Conservation (phyloP, 2,329 filamentous ascomycete species). For the Fusarium palustre region DNA sequence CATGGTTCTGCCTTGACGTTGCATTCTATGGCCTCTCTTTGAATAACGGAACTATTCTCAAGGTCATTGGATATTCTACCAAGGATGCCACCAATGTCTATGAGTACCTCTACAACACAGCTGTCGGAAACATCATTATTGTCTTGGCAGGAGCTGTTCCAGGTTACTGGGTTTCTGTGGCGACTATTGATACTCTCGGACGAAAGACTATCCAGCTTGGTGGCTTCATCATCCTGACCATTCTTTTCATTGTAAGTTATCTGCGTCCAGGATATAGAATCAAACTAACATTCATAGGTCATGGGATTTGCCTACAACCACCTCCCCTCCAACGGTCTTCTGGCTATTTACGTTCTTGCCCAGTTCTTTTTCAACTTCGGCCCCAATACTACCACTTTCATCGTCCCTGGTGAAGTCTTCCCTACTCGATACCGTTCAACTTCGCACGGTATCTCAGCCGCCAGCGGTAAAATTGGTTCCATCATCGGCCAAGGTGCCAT, state of each 20-base stretch:
- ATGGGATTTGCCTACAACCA: conserved; percentile 73
- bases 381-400: conserved; percentile 68
- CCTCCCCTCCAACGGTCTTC: conserved; percentile 63
- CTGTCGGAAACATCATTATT: conserved; percentile 82
- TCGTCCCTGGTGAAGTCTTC: conserved; percentile 68
- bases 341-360: conserved; percentile 67
- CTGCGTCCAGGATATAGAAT: accelerated
- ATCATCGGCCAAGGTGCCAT: conserved; percentile 70
- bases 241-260: conserved; percentile 62
- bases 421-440: conserved; percentile 68
- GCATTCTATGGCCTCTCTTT: conserved; percentile 77
- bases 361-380: conserved; percentile 71
- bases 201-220: conserved; percentile 81
- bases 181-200: conserved; percentile 77
- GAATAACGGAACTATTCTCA: conserved; percentile 79
- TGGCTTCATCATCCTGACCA: conserved; percentile 70
- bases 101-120: conserved; percentile 77
- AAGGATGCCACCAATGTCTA: conserved; percentile 67
- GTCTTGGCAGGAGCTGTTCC: conserved; percentile 83
- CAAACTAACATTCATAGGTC: conserved; percentile 43
- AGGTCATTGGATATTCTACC: conserved; percentile 75
- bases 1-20: conserved; percentile 80
- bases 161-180: conserved; percentile 84
- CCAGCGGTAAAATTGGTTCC: conserved; percentile 66
- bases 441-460: conserved; percentile 68